Conservation (phyloP, 495 filamentous ascomycete species). For the Aspergillus haitiensis region DNA sequence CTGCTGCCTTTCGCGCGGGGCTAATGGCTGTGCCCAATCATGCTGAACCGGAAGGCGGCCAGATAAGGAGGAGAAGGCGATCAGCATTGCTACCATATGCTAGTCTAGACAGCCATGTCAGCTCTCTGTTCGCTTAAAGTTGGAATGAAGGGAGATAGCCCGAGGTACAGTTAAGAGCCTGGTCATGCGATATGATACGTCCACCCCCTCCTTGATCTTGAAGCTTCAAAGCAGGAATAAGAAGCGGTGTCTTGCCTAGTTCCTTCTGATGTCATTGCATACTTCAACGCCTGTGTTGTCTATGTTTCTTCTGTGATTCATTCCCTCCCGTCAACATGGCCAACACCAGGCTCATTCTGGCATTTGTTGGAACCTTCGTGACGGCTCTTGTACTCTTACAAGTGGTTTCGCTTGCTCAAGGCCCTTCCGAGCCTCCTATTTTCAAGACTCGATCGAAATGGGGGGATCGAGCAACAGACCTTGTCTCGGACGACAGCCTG, state of each 20-base stretch:
- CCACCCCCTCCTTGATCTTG: conserved; percentile 1
- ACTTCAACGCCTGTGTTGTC: not conserved
- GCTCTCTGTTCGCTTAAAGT: conserved; percentile 9
- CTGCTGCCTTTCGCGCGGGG: conserved; percentile 14
- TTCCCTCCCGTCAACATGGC: conserved; percentile 28
- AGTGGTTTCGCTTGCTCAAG: conserved; percentile 27
- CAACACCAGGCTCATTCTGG: conserved; percentile 28
- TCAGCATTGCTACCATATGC: conserved; percentile 18
- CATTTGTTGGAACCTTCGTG: conserved; percentile 29
- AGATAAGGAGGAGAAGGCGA: not conserved
- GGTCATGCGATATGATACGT: conserved; percentile 15
- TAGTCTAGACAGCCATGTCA: conserved; percentile 8
- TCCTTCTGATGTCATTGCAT: conserved; percentile 12
- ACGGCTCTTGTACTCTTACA: conserved; percentile 34
- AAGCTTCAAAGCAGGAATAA: conserved; percentile 4
- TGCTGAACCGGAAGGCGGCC: not conserved
- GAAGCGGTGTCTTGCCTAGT: conserved; percentile 3
- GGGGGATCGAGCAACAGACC: conserved; percentile 25
- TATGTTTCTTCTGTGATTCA: not conserved
- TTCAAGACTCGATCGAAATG: conserved; percentile 14
- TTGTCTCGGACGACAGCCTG: conserved; percentile 39
- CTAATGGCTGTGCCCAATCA: conserved; percentile 14
- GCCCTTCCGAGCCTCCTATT: conserved; percentile 17
- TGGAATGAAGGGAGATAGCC: conserved; percentile 7
- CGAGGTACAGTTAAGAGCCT: not conserved